Evolutionary conservation across 2,329 filamentous ascomycete genomes (phyloP).

Genomic region (Fonsecaea erecta): DNA sequence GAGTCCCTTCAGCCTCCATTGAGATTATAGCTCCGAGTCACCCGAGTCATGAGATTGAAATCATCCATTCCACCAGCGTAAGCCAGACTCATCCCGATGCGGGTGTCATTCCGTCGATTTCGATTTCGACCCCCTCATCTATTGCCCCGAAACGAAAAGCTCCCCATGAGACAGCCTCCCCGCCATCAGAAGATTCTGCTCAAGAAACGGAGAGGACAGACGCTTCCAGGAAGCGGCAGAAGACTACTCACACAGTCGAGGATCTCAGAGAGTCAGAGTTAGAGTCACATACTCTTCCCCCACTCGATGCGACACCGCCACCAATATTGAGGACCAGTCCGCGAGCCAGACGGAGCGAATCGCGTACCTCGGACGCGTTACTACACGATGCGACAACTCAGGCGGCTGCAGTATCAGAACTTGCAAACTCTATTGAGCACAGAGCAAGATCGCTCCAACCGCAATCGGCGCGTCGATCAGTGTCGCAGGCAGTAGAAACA

Average conservation of each 20-base stretch:
- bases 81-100: not conserved
- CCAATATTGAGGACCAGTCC: conserved; percentile 24
- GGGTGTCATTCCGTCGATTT: conserved; percentile 25
- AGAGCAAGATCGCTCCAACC: conserved; percentile 20
- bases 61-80: conserved; percentile 15
- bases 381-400: conserved; percentile 32
- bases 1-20: conserved; percentile 8
- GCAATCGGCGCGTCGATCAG: conserved; percentile 8
- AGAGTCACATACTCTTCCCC: conserved; percentile 17
- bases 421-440: conserved; percentile 32
- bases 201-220: conserved; percentile 11
- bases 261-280: conserved; percentile 10
- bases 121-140: conserved; percentile 12
- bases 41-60: conserved; percentile 11
- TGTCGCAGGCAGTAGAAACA: conserved; percentile 7
- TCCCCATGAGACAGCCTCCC: conserved; percentile 24
- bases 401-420: conserved; percentile 31
- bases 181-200: conserved; percentile 18
- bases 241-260: conserved; percentile 24
- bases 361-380: conserved; percentile 31
- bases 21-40: conserved; percentile 20
- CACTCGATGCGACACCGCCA: conserved; percentile 11
- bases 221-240: conserved; percentile 29
- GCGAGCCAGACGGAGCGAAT: conserved; percentile 26
- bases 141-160: conserved; percentile 8